phyloP scores from a whole-genome alignment of 2,329 filamentous ascomycete genomes.

The Ceratocystis colombiana region DNA sequence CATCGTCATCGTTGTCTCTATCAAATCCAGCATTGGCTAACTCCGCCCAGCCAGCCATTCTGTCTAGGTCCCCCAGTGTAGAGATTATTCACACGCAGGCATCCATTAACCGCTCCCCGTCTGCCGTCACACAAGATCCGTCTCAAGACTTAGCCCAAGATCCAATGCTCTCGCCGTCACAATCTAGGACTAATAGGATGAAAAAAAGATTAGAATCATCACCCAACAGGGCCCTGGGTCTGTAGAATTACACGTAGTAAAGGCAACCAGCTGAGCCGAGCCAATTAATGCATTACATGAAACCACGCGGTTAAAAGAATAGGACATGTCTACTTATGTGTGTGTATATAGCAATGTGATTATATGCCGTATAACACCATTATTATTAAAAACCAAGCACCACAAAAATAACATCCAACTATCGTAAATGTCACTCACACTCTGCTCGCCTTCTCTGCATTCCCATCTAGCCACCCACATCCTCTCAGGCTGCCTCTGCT shows the following conservation, averaged over 20 bases:
- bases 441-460: no score
- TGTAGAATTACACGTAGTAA: neutral
- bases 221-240: constrained; percentile 3
- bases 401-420: neutral
- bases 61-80: neutral
- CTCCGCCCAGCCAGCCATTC: neutral
- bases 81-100: neutral
- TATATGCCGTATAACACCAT: neutral
- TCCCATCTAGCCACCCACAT: no score
- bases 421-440: neutral
- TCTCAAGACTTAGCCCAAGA: neutral
- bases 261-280: neutral
- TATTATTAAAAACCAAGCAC: neutral
- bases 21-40: neutral
- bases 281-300: neutral
- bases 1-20: neutral
- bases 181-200: neutral
- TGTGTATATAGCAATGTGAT: neutral
- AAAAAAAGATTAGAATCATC: constrained; percentile 6
- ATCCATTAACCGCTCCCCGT: neutral
- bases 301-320: neutral
- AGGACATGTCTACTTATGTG: no score
- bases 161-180: neutral
- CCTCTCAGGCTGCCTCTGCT: constrained; percentile 3
- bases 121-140: neutral